phyloP scores from a whole-genome alignment of 306 rosid species.

The Purshia tridentata region DNA sequence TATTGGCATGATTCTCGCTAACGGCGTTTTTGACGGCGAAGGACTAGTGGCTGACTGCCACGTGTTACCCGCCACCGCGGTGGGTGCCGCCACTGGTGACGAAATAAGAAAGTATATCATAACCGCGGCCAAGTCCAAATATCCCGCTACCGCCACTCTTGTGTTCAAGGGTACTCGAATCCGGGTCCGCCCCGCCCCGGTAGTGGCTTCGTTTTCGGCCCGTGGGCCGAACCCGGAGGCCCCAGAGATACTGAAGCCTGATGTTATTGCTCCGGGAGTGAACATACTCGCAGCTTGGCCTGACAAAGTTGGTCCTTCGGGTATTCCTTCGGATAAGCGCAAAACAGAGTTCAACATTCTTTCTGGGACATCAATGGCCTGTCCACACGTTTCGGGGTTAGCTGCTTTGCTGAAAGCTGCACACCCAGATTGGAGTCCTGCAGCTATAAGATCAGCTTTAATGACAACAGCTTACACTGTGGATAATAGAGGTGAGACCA shows the following conservation, averaged over 20 bases:
- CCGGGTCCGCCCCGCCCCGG: slow-evolving; percentile 81
- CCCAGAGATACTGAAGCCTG: slow-evolving; percentile 84
- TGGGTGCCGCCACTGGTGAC: slow-evolving; percentile 69
- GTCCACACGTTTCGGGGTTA: slow-evolving; percentile 88
- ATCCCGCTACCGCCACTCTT: slow-evolving; percentile 53
- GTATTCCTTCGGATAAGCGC: slow-evolving; percentile 60
- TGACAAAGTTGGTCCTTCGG: slow-evolving; percentile 77
- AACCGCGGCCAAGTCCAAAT: slow-evolving; percentile 21
- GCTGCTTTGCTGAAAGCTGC: slow-evolving; percentile 88
- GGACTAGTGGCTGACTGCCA: slow-evolving; percentile 92
- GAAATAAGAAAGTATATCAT: slow-evolving; percentile 61
- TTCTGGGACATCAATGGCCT: slow-evolving; percentile 93
- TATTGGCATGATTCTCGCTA: slow-evolving; percentile 77
- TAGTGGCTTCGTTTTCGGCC: slow-evolving; percentile 86
- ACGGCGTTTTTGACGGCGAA: slow-evolving; percentile 86
- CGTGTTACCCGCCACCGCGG: slow-evolving; percentile 75
- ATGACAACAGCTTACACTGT: slow-evolving; percentile 83
- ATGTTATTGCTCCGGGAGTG: slow-evolving; percentile 81
- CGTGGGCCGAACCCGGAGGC: slow-evolving; percentile 88
- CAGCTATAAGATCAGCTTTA: slow-evolving; percentile 75
- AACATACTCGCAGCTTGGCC: slow-evolving; percentile 98
- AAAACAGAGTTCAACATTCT: slow-evolving; percentile 77
- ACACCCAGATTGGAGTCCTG: slow-evolving; percentile 90
- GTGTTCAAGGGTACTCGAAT: slow-evolving; percentile 71
- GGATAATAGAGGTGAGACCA: slow-evolving; percentile 59